Conservation (phyloP, 768 basidiomycete species). For the Lactarius quietus region DNA sequence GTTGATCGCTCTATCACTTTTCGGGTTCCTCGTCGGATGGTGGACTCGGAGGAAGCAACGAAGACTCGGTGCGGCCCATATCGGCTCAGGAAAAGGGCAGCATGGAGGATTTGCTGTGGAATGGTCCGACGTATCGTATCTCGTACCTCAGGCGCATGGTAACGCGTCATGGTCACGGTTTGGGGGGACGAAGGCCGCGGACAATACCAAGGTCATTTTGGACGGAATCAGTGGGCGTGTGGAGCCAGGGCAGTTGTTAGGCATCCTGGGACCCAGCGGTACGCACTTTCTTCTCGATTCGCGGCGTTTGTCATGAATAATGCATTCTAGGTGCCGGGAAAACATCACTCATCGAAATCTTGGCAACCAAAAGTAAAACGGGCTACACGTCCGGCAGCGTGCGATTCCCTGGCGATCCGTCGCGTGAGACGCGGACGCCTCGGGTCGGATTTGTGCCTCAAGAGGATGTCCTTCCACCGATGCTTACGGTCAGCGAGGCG, state of each 20-base stretch:
- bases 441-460: constrained; percentile 86
- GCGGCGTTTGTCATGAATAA: background rate
- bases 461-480: constrained; percentile 75
- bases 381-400: constrained; percentile 68
- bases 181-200: constrained; percentile 13
- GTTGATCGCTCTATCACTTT: constrained; percentile 54
- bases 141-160: constrained; percentile 39
- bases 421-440: constrained; percentile 34
- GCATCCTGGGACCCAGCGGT: constrained; percentile 90
- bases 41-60: constrained; percentile 60
- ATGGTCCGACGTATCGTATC: constrained; percentile 69
- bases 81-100: constrained; percentile 35
- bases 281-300: constrained; percentile 24
- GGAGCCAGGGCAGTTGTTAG: constrained; percentile 81
- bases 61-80: constrained; percentile 31
- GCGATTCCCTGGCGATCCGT: constrained; percentile 42
- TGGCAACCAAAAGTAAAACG: constrained; percentile 78
- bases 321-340: constrained; percentile 67
- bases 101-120: constrained; percentile 50
- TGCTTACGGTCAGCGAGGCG: constrained; percentile 52
- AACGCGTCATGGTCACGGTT: constrained; percentile 6
- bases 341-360: constrained; percentile 86
- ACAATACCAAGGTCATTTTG: constrained; percentile 62
- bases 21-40: constrained; percentile 60
- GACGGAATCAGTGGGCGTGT: constrained; percentile 67